These are phyloP conservation scores for Oryza brachyantha DNA, from an alignment of 176 grass and related monocot species.

Conservation along the genomic window DNA sequence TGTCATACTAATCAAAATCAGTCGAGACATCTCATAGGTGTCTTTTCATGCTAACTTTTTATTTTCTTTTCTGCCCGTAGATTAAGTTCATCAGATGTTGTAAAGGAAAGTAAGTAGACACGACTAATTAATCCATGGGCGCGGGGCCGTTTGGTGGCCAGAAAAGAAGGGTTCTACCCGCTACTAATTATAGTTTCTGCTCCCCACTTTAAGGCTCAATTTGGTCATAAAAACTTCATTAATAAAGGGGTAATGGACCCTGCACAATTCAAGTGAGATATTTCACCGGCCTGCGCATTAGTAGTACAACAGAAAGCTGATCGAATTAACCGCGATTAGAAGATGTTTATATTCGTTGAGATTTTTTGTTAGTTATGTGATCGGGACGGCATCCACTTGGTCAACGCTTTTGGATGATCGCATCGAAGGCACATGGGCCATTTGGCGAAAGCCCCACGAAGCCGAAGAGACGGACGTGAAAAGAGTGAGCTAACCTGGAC, in stretches of 20 bases:
- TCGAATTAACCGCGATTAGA: background rate
- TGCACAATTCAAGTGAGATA: background rate
- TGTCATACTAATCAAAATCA: background rate
- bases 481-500: slow-evolving; percentile 20
- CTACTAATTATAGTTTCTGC: background rate
- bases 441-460: slow-evolving; percentile 33
- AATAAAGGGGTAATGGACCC: background rate
- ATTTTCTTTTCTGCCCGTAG: background rate
- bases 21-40: background rate
- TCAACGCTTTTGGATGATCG: slow-evolving; percentile 21
- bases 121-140: background rate
- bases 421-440: background rate
- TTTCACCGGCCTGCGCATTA: slow-evolving; percentile 4
- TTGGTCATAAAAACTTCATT: background rate
- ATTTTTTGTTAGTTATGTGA: background rate
- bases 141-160: slow-evolving; percentile 19
- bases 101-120: background rate
- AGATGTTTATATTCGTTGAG: background rate
- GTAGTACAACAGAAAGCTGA: slow-evolving; percentile 4
- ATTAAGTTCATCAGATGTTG: background rate
- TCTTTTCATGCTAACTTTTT: background rate
- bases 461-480: background rate
- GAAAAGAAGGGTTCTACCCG: background rate
- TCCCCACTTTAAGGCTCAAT: background rate
- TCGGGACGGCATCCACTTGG: background rate